Evolutionary conservation across 1,284 basidiomycete species (phyloP).

Genomic region (Wallemia ichthyophaga): DNA sequence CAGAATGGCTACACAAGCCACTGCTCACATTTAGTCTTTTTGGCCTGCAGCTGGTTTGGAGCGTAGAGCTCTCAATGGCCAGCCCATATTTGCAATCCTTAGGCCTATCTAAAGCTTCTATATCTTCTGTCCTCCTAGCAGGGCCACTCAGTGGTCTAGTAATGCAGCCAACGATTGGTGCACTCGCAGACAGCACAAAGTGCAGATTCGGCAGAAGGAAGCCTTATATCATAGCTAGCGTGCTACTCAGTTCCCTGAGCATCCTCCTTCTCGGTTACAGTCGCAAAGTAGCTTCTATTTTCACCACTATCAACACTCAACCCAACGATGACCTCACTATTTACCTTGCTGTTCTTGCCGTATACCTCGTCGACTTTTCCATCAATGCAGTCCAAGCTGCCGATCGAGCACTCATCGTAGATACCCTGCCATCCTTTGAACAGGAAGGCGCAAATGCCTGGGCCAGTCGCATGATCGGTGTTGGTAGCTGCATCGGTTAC

Average conservation of each 20-base stretch:
- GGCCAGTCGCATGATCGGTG: conserved; percentile 62
- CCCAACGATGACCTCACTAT: conserved; percentile 29
- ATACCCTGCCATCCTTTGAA: conserved; percentile 25
- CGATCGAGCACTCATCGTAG: conserved; percentile 20
- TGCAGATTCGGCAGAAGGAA: conserved; percentile 54
- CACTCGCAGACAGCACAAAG: conserved; percentile 59
- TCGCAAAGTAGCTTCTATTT: conserved; percentile 26
- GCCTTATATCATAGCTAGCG: conserved; percentile 51
- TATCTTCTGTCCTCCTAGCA: conserved; percentile 76
- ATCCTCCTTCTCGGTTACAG: conserved; percentile 69
- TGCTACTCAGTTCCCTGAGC: conserved; percentile 32
- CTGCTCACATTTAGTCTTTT: conserved; percentile 5
- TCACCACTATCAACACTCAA: neutral
- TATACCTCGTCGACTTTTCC: conserved; percentile 73
- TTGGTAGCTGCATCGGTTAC: conserved; percentile 55
- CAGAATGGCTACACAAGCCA: conserved; percentile 1
- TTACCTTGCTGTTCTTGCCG: conserved; percentile 46
- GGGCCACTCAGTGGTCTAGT: conserved; percentile 72
- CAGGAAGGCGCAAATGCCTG: conserved; percentile 79
- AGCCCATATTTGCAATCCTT: conserved; percentile 61
- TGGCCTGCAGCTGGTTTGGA: conserved; percentile 28
- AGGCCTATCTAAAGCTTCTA: conserved; percentile 55
- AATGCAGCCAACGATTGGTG: conserved; percentile 64
- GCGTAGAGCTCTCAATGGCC: conserved; percentile 74
- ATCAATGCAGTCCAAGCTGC: conserved; percentile 40